Evolutionary conservation across 371 early-diverging fungal genomes (phyloP).

Genomic region (Mortierella sp.): DNA sequence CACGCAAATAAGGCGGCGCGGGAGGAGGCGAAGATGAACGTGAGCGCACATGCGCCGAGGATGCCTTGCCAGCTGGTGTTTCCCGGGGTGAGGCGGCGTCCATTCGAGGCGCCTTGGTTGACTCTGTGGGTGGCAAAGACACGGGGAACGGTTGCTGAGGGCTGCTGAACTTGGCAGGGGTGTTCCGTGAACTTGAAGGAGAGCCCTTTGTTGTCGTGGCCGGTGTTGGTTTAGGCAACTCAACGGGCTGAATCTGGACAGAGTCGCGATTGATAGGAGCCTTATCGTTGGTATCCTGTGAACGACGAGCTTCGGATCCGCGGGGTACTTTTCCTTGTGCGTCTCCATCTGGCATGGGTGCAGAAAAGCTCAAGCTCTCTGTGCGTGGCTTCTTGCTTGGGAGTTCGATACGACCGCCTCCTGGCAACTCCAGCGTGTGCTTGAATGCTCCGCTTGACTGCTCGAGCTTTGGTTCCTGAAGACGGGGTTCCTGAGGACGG

Average conservation of each 20-base stretch:
- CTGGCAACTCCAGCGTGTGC: neutral
- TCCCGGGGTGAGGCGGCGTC: neutral
- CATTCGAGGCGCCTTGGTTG: neutral
- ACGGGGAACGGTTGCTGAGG: neutral
- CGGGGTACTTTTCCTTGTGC: neutral
- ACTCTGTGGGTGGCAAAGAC: neutral
- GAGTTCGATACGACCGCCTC: constrained; percentile 2
- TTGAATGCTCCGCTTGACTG: neutral
- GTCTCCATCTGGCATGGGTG: neutral
- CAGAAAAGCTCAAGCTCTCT: neutral
- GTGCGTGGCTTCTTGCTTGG: neutral
- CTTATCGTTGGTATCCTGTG: neutral
- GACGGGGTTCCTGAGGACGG: neutral
- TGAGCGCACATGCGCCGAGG: neutral
- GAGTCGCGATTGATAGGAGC: neutral
- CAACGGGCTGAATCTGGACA: neutral
- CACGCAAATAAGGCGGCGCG: neutral
- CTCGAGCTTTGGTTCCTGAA: neutral
- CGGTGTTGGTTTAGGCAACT: neutral
- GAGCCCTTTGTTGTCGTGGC: neutral
- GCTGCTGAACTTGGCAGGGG: neutral
- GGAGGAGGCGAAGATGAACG: constrained; percentile 8
- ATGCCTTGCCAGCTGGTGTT: neutral
- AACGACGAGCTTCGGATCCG: neutral
- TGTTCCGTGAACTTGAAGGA: neutral